These are phyloP conservation scores for Earliella scabrosa DNA, from an alignment of 1,284 basidiomycete genomes.

Conservation along the genomic window DNA sequence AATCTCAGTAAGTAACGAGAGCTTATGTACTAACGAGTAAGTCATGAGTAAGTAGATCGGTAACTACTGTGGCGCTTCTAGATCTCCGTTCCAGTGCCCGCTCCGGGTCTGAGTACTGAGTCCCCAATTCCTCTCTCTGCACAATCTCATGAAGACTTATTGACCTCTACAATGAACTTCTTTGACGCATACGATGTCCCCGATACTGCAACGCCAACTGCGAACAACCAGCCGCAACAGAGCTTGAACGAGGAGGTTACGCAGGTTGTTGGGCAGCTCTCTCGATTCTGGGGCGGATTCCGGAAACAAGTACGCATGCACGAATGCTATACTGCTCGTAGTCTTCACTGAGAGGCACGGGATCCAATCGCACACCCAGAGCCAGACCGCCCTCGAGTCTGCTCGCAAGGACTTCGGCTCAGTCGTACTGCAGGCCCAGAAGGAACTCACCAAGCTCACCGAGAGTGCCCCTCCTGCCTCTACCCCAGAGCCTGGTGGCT, in stretches of 20 bases:
- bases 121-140: not conserved
- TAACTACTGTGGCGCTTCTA: not conserved
- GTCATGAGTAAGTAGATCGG: not conserved
- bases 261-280: slow-evolving; percentile 85
- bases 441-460: slow-evolving; percentile 71
- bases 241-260: slow-evolving; percentile 85
- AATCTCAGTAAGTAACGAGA: not conserved
- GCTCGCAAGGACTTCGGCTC: slow-evolving; percentile 80
- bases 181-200: slow-evolving; percentile 68
- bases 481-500: slow-evolving; percentile 23
- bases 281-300: slow-evolving; percentile 87
- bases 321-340: slow-evolving; percentile 4
- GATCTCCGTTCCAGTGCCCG: not conserved
- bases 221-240: slow-evolving; percentile 49
- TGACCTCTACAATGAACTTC: slow-evolving; percentile 62
- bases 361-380: slow-evolving; percentile 46
- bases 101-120: no score
- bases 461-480: slow-evolving; percentile 36
- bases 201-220: slow-evolving; percentile 50
- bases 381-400: slow-evolving; percentile 70
- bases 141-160: slow-evolving; percentile 12
- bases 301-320: slow-evolving; percentile 73
- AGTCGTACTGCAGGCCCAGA: slow-evolving; percentile 84
- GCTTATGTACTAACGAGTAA: not conserved
- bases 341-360: not conserved